Base-by-base conservation (phyloP, 495 filamentous ascomycete species). In the Penicillium turbatum region DNA sequence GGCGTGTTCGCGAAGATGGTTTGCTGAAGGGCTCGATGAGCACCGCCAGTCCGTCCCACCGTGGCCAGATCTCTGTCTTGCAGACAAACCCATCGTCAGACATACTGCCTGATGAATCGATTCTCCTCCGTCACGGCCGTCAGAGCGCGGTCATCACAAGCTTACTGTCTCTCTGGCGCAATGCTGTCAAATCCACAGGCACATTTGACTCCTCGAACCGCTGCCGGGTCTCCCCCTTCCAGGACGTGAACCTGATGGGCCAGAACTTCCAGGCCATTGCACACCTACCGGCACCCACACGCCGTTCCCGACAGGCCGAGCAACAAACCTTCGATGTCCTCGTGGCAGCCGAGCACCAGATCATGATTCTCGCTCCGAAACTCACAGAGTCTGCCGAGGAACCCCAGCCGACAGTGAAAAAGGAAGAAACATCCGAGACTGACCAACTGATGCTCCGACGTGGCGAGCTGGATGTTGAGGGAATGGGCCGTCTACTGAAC, bases 21-120 rank as follows among this genome's bases (percentile, higher is more conserved):
- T 66, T 86, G 6, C 77, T 86, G 46, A 75, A 73, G 40, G 79
- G 79, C 11, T 61, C 68, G 4, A 55, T 60, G 47, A 65, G 48
- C 11, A 46, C 53, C 13, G 51, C 68, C 15, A 70, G 54, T 31
- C 68, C 68, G 3, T 75, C 72, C 0, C 55, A 71, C 46, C 57
- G 77, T 62, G 90, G 90, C 24, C 83, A 86, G 21, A 84, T 96
- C 27, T 79, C 79, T 2, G 80, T 95, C 57, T 38, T 70, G 48
- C 64, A 74, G 62, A 65, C 58, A 44, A 65, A 69, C 39, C 76
- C 79, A 2, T 67, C 78, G 0, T 72, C 76, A 1, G 77, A 74
- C 29, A 61, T 76, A 3, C 62, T 74, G 11, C 70, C 75, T 0
- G 85, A 89, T 30, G 87, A 90, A 62, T 82, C 79, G 27, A 75